These are phyloP conservation scores for Ambrosiella cleistominuta DNA, from an alignment of 2,329 filamentous ascomycete genomes.

Conservation along the genomic window DNA sequence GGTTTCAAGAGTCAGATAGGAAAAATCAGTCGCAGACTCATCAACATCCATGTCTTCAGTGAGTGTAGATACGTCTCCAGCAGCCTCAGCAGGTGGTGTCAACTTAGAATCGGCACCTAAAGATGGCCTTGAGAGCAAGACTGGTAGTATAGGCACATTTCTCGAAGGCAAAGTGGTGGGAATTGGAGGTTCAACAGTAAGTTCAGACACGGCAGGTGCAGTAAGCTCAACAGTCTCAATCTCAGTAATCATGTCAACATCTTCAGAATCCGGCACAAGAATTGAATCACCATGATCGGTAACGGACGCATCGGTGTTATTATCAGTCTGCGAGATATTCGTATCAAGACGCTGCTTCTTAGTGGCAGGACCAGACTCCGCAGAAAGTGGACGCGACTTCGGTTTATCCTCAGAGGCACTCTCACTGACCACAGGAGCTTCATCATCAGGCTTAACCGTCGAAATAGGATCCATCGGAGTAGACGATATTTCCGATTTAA, in stretches of 20 bases:
- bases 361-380: neutral
- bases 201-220: no score
- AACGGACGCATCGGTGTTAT: neutral
- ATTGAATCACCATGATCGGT: neutral
- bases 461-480: neutral
- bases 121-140: no score
- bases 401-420: neutral
- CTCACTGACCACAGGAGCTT: neutral
- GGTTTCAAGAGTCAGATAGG: slow-evolving; percentile 10
- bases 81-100: slow-evolving; percentile 14
- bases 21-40: slow-evolving; percentile 26
- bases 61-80: slow-evolving; percentile 23
- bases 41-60: slow-evolving; percentile 39
- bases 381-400: neutral
- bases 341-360: neutral
- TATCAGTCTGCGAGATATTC: neutral
- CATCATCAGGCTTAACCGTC: neutral
- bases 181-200: no score
- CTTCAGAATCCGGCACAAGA: neutral
- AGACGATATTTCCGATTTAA: no score
- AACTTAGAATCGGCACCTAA: neutral
- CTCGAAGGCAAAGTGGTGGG: no score
- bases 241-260: no score
- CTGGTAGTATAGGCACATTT: no score
- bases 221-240: no score